Conservation (phyloP, 352 stramenopile genomes). For the Globisporangium heterothallicum region DNA sequence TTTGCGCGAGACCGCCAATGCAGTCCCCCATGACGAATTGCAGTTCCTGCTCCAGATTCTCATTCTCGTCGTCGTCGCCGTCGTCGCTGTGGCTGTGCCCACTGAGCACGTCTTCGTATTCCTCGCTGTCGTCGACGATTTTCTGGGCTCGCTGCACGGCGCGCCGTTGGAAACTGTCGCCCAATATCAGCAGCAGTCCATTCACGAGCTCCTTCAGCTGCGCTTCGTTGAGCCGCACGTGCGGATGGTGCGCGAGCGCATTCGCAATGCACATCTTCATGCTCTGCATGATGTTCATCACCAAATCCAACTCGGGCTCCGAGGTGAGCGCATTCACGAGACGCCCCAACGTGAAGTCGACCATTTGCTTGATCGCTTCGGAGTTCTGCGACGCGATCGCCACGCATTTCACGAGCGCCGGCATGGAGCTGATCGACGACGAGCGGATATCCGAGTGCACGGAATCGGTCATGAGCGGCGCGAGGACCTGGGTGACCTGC, state of each 20-base stretch:
- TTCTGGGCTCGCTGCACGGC: conserved; percentile 40
- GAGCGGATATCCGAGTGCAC: conserved; percentile 82
- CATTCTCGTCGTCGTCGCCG: conserved; percentile 37
- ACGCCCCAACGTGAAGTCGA: conserved; percentile 77
- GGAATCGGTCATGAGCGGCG: conserved; percentile 75
- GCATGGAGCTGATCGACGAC: conserved; percentile 77
- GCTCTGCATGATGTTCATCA: conserved; percentile 83
- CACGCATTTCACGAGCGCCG: conserved; percentile 70
- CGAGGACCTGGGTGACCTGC: conserved; percentile 79
- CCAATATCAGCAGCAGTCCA: conserved; percentile 65
- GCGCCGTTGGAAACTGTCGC: conserved; percentile 77
- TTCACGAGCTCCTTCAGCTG: conserved; percentile 71
- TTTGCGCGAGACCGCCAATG: conserved; percentile 69
- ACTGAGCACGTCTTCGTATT: conserved; percentile 18
- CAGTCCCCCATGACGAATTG: conserved; percentile 79
- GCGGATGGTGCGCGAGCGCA: conserved; percentile 32
- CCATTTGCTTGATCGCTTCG: conserved; percentile 76
- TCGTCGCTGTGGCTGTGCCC: conserved; percentile 39
- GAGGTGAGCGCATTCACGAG: conserved; percentile 73
- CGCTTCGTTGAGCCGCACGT: conserved; percentile 60
- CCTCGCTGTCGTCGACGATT: conserved; percentile 14
- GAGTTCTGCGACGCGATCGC: conserved; percentile 38
- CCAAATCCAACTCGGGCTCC: conserved; percentile 79
- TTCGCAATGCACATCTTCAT: conserved; percentile 68
- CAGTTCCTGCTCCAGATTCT: conserved; percentile 62